Evolutionary conservation across 2,329 filamentous ascomycete species (phyloP).

Genomic region (Blastomyces emzantsi): DNA sequence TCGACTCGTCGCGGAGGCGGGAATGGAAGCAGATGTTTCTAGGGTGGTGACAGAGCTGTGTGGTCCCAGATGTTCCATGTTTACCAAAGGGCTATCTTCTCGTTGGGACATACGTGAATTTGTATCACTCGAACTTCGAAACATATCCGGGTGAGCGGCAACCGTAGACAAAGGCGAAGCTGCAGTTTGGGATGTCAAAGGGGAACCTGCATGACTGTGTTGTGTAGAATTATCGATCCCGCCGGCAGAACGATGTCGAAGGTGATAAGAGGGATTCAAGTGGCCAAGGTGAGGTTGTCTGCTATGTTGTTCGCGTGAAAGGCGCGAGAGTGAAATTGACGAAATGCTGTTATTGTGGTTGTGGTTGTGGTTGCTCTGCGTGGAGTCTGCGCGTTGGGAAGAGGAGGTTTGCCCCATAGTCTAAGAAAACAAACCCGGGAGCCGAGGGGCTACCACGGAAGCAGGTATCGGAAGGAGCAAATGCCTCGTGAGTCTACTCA

Average conservation of each 20-base stretch:
- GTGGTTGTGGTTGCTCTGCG: constrained; percentile 17
- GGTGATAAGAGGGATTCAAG: neutral
- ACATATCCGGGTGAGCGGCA: neutral
- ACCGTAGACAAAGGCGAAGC: neutral
- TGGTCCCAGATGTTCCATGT: constrained; percentile 22
- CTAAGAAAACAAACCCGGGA: constrained; percentile 15
- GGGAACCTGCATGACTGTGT: neutral
- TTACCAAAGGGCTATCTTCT: constrained; percentile 28
- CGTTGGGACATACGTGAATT: constrained; percentile 22
- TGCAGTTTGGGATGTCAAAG: neutral
- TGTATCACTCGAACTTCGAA: constrained; percentile 1
- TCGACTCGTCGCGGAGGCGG: constrained; percentile 31
- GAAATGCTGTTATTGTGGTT: neutral
- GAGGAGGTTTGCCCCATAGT: constrained; percentile 40
- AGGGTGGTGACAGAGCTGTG: constrained; percentile 25
- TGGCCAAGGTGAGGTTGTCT: neutral
- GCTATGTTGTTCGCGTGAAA: neutral
- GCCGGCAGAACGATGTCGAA: neutral
- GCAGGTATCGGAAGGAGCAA: constrained; percentile 17
- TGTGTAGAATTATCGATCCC: neutral
- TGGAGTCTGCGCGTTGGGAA: constrained; percentile 28
- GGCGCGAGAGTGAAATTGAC: neutral
- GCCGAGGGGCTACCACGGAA: constrained; percentile 10
- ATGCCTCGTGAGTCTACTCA: neutral
- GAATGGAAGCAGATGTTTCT: constrained; percentile 29